These are phyloP conservation scores for Colletotrichum sp. DNA, from an alignment of 2,329 filamentous ascomycete species.

Conservation along the genomic window DNA sequence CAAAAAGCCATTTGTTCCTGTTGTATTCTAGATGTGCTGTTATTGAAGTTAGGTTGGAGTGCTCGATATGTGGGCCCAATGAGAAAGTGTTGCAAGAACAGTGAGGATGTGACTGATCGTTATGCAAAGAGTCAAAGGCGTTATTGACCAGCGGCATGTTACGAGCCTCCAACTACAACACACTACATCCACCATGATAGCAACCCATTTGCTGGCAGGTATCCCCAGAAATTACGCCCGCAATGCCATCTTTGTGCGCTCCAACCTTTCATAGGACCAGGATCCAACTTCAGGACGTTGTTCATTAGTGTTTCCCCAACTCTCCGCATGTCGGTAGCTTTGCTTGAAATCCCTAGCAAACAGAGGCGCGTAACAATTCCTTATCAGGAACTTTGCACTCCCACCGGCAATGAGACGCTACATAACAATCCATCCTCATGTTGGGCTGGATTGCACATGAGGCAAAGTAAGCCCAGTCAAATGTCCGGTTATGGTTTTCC, in stretches of 20 bases:
- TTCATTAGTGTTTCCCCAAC: not conserved
- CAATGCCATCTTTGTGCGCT: not conserved
- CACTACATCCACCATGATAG: not conserved
- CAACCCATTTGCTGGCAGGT: not conserved
- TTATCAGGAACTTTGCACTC: not conserved
- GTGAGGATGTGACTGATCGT: not conserved
- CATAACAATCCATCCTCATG: accelerated
- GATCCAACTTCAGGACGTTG: not conserved
- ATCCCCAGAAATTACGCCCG: not conserved
- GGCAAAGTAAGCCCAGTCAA: not conserved
- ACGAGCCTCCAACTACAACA: not conserved
- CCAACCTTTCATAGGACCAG: not conserved
- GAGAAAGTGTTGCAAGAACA: not conserved
- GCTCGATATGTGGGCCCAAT: not conserved
- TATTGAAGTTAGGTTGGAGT: not conserved
- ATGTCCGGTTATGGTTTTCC: not conserved
- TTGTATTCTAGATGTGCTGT: not conserved
- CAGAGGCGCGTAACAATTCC: not conserved
- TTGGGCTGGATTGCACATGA: not conserved
- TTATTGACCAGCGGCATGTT: not conserved
- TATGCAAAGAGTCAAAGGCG: not conserved
- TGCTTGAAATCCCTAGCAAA: not conserved
- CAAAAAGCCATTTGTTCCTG: not conserved
- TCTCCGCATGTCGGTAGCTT: not conserved
- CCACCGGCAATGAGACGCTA: not conserved